Conservation (phyloP, 441 rosid genomes). For the Bruguiera hainesii region DNA sequence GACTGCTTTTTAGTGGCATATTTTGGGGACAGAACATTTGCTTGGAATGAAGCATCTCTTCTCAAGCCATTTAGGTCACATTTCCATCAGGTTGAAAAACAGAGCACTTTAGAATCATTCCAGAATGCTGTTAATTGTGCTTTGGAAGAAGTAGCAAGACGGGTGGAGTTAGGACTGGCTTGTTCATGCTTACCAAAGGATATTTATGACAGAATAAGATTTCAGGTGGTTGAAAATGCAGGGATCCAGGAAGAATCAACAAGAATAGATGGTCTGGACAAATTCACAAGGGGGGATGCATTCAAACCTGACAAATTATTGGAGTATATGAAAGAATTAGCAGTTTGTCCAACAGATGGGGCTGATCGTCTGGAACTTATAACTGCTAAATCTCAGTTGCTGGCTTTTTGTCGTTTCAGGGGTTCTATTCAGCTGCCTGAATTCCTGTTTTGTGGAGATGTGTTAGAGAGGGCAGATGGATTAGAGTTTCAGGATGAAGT, state of each 20-base stretch:
- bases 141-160: slow-evolving; percentile 59
- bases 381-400: slow-evolving; percentile 52
- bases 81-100: slow-evolving; percentile 55
- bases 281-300: slow-evolving; percentile 25
- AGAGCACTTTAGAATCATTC: slow-evolving; percentile 49
- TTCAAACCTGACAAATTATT: slow-evolving; percentile 50
- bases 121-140: slow-evolving; percentile 57
- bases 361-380: slow-evolving; percentile 50
- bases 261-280: slow-evolving; percentile 33
- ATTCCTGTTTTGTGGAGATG: slow-evolving; percentile 35
- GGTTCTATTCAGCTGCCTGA: slow-evolving; percentile 53
- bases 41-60: slow-evolving; percentile 68
- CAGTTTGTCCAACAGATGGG: slow-evolving; percentile 42
- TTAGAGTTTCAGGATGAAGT: slow-evolving; percentile 25
- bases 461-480: slow-evolving; percentile 30
- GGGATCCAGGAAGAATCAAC: slow-evolving; percentile 49
- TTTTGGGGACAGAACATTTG: slow-evolving; percentile 75
- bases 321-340: slow-evolving; percentile 49
- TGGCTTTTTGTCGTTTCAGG: slow-evolving; percentile 46
- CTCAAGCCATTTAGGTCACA: slow-evolving; percentile 64
- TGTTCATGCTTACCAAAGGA: slow-evolving; percentile 52
- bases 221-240: slow-evolving; percentile 52
- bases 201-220: slow-evolving; percentile 32
- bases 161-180: slow-evolving; percentile 50
- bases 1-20: slow-evolving; percentile 70